phyloP scores from a whole-genome alignment of 805 yeast genomes.

The Cyberlindnera suaveolens region DNA sequence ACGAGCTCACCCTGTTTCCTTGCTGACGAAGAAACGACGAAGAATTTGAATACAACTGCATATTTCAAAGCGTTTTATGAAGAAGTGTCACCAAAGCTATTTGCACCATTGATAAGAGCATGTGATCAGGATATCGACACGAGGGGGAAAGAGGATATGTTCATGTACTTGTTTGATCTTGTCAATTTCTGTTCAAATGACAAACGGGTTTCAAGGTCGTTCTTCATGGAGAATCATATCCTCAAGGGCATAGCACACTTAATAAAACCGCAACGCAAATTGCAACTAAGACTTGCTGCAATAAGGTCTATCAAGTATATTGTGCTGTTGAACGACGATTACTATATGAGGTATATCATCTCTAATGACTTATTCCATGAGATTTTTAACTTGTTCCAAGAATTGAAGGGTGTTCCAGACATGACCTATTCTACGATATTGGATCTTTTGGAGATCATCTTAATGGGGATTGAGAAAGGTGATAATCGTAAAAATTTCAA shows the following conservation, averaged over 20 bases:
- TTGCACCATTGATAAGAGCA: slow-evolving; percentile 36
- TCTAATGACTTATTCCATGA: slow-evolving; percentile 44
- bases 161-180: slow-evolving; percentile 63
- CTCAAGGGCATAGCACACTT: slow-evolving; percentile 49
- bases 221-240: slow-evolving; percentile 54
- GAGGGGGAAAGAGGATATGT: slow-evolving; percentile 33
- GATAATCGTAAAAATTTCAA: slow-evolving; percentile 18
- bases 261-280: slow-evolving; percentile 30
- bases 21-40: slow-evolving; percentile 19
- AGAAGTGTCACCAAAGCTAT: slow-evolving; percentile 53
- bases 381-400: slow-evolving; percentile 43
- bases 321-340: slow-evolving; percentile 55
- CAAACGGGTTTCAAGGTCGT: slow-evolving; percentile 47
- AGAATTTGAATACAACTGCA: slow-evolving; percentile 30
- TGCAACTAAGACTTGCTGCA: slow-evolving; percentile 59
- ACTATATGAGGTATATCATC: slow-evolving; percentile 50
- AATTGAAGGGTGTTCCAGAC: slow-evolving; percentile 46
- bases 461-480: slow-evolving; percentile 20
- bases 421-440: slow-evolving; percentile 71
- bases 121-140: slow-evolving; percentile 2
- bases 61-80: slow-evolving; percentile 58
- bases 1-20: slow-evolving; percentile 13
- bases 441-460: slow-evolving; percentile 52
- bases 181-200: slow-evolving; percentile 60
- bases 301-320: slow-evolving; percentile 63